Evolutionary conservation across 2,329 filamentous ascomycete genomes (phyloP).

Genomic region (Triangularia verruculosa): DNA sequence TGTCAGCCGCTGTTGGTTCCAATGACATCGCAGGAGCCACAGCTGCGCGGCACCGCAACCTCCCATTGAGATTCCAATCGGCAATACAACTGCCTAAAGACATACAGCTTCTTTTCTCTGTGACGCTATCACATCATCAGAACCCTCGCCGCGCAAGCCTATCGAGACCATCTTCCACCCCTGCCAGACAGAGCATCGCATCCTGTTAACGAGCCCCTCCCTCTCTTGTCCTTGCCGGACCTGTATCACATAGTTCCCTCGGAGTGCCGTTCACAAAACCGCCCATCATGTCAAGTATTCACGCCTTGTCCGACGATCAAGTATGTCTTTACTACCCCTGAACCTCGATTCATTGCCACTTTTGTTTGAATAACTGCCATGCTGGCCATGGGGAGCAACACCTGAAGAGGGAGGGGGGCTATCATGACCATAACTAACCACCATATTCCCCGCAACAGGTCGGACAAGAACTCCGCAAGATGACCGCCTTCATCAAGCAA

Average conservation of each 20-base stretch:
- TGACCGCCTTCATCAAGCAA: slow-evolving; percentile 99
- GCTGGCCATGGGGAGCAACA: background rate
- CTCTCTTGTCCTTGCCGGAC: slow-evolving; percentile 12
- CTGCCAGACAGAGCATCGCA: background rate
- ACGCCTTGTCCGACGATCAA: slow-evolving; percentile 97
- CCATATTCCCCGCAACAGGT: slow-evolving; percentile 58
- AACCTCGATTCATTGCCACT: slow-evolving; percentile 12
- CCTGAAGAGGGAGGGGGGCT: background rate
- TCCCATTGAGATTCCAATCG: background rate
- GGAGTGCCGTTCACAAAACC: slow-evolving; percentile 25
- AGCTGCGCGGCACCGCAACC: slow-evolving; percentile 5
- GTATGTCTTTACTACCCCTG: slow-evolving; percentile 48
- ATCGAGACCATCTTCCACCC: background rate
- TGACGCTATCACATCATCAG: slow-evolving; percentile 1
- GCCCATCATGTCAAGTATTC: slow-evolving; percentile 79
- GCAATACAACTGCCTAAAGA: slow-evolving; percentile 1
- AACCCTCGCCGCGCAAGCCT: background rate
- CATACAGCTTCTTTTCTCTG: background rate
- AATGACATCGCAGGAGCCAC: slow-evolving; percentile 5
- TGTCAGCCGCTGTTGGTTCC: slow-evolving; percentile 8
- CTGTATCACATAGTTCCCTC: background rate
- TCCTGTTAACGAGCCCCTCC: background rate
- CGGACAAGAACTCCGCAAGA: slow-evolving; percentile 97
- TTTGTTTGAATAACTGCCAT: background rate
- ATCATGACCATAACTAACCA: slow-evolving; percentile 14